A percentile compares a stretch with the other conserved stretches of the same genome.
phyloP scores from a whole-genome alignment of 2,329 filamentous ascomycete genomes.

The Fusarium algeriense region DNA sequence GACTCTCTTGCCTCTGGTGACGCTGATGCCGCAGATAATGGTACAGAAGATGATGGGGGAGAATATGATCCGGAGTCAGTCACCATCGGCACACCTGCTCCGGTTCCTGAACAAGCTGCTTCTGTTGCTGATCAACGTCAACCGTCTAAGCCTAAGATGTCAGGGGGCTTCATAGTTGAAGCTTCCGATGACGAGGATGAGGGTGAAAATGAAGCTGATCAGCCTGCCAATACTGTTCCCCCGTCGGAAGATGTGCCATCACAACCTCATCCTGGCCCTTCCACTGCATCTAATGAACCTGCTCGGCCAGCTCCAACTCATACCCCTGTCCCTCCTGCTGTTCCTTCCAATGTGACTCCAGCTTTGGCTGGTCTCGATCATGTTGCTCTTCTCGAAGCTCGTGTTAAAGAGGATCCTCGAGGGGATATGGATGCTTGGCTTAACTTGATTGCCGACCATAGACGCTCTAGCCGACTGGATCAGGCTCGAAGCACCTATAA shows the following conservation, averaged over 20 bases:
- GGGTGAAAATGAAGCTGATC: constrained; percentile 63
- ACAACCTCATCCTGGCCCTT: constrained; percentile 29
- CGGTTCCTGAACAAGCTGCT: constrained; percentile 52
- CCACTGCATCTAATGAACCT: constrained; percentile 42
- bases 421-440: constrained; percentile 95
- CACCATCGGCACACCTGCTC: constrained; percentile 56
- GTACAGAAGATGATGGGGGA: constrained; percentile 65
- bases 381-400: constrained; percentile 85
- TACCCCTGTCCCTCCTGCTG: constrained; percentile 33
- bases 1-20: constrained; percentile 64
- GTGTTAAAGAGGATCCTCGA: constrained; percentile 90
- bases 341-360: constrained; percentile 51
- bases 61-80: constrained; percentile 71
- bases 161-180: constrained; percentile 70
- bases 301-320: constrained; percentile 30
- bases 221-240: constrained; percentile 43
- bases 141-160: constrained; percentile 67
- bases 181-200: constrained; percentile 70
- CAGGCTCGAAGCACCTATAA: constrained; percentile 85
- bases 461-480: constrained; percentile 83
- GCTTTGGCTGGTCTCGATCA: constrained; percentile 69
- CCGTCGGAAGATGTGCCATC: constrained; percentile 24
- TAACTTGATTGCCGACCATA: constrained; percentile 85
- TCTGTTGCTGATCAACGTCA: constrained; percentile 48
- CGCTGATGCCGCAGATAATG: constrained; percentile 61